Percentiles rank a stretch among this genome's conserved stretches.
These are phyloP conservation scores for Solanum neorickii DNA, from an alignment of 257 asterid species.

Conservation along the genomic window DNA sequence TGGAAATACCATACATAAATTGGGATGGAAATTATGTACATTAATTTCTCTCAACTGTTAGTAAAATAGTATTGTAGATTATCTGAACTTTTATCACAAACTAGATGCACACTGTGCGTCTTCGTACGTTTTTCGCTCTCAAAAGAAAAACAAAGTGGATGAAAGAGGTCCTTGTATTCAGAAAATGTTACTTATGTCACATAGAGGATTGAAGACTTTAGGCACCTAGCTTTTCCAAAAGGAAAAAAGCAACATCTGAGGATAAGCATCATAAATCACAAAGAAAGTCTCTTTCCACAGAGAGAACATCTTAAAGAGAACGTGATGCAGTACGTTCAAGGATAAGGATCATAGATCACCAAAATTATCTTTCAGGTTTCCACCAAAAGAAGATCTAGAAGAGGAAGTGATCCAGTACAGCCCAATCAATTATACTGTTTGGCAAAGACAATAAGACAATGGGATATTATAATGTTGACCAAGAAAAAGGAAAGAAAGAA, in stretches of 20 bases:
- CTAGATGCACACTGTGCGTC: background rate
- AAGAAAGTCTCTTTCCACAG: background rate
- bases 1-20: background rate
- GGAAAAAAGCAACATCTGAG: background rate
- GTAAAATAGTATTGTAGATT: background rate
- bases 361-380: background rate
- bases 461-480: background rate
- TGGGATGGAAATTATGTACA: background rate
- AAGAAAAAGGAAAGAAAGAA: background rate
- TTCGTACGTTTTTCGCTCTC: background rate
- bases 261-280: background rate
- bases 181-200: background rate
- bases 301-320: background rate
- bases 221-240: background rate
- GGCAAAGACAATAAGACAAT: background rate
- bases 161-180: background rate
- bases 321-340: background rate
- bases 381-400: background rate
- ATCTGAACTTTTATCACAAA: background rate
- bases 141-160: background rate
- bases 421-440: background rate
- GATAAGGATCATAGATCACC: background rate
- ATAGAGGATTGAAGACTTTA: background rate
- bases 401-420: background rate
- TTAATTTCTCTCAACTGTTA: background rate